Percentiles rank a stretch among this genome's conserved stretches.
phyloP scores from a whole-genome alignment of 2,329 filamentous ascomycete species.

The Colletotrichum aenigma region DNA sequence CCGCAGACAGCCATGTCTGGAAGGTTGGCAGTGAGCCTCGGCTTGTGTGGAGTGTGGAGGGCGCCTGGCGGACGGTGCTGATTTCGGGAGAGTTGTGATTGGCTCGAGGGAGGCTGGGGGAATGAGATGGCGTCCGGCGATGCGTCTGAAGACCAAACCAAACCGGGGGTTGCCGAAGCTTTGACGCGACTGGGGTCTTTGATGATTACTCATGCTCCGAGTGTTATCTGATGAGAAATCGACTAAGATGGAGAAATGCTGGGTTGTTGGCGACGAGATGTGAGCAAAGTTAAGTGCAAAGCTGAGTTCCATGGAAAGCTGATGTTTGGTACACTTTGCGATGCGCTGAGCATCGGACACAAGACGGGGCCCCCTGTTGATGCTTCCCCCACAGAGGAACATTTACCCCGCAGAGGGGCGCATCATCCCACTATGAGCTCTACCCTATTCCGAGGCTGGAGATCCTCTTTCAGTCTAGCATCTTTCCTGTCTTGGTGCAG shows the following conservation, averaged over 20 bases:
- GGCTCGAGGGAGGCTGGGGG: background rate
- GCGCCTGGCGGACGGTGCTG: constrained; percentile 12
- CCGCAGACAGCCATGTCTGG: constrained; percentile 4
- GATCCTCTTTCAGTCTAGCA: background rate
- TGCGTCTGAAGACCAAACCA: background rate
- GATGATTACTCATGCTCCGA: background rate
- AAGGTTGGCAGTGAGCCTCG: constrained; percentile 14
- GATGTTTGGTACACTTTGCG: background rate
- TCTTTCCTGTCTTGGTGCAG: background rate
- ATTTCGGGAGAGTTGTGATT: constrained; percentile 16
- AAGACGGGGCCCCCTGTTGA: constrained; percentile 4
- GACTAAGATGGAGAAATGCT: background rate
- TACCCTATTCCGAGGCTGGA: background rate
- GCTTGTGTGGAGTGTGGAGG: constrained; percentile 10
- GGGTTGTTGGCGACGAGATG: background rate
- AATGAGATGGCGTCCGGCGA: constrained; percentile 9
- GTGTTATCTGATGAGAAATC: background rate
- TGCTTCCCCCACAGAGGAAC: constrained; percentile 6
- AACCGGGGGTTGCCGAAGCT: background rate
- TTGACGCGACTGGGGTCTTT: background rate
- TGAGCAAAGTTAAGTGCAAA: background rate
- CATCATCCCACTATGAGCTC: constrained; percentile 2
- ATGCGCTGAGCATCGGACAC: background rate
- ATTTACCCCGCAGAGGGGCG: constrained; percentile 20
- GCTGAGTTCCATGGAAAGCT: background rate